Base-by-base conservation (phyloP, 1,284 basidiomycete species). In the Ustilago curta region DNA sequence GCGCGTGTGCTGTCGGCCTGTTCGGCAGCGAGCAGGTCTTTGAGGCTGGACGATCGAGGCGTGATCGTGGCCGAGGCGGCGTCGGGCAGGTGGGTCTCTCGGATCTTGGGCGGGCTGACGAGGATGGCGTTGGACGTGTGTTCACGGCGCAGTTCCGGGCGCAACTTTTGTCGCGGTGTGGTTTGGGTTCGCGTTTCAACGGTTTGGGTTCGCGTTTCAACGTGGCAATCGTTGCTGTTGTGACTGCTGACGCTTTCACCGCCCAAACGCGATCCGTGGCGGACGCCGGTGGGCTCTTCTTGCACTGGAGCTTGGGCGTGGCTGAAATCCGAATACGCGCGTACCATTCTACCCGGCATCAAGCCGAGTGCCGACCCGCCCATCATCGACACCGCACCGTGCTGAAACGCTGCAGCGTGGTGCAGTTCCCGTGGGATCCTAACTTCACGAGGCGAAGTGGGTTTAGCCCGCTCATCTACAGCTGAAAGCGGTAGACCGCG, bases 61-160 rank as follows among this genome's bases (percentile, higher is more conserved):
- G 70, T 74, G 50, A 67, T 62, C 16, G 61, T 49, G 0, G 68
- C 68, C 0, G 48, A 47, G 7, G 53, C 61, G 0, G 58, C 57
- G 27, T 27, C 27, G 27, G 27, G 27, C 27, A 7, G 27, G 27
- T 27, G 27, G 27, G 27, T 27, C 27, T 27, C 27, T 27, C 7
- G 3, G 27, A 4, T 4, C 23, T 59, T 64, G 4, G 52, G 37
- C n/a, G 68, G 68, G 53, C 61, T 70, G 16, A 44, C 32, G 23
- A 70, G 19, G 39, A 70, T 27, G n/a, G 68, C 61, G 35, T 70
- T 70, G 3, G 68, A 70, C 9, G 68, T 70, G 27, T 70, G 68
- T 39, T 70, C 68, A 14, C 68, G 61, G 14, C 68, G 53, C 52
- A 70, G 21, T 21, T 64, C 68, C 8, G 68, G 68, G 14, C 68